Percentiles rank a stretch among this genome's conserved stretches.
Conservation (phyloP, 1,139 yeast genomes). For the Suhomyces atakaporum region DNA sequence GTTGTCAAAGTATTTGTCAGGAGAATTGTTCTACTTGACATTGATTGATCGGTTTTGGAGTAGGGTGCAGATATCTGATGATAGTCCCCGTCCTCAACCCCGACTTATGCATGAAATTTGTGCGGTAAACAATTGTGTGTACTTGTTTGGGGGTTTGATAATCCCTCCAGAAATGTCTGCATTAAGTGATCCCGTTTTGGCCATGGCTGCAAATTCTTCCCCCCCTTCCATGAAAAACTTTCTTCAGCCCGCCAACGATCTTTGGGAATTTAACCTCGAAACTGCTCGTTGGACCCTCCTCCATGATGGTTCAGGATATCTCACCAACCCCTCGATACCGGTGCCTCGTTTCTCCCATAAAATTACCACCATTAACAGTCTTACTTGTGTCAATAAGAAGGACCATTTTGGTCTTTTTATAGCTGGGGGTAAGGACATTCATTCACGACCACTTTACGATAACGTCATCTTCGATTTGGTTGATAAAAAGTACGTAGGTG, state of each 20-base stretch:
- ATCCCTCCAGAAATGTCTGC: constrained; percentile 20
- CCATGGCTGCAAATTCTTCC: too few relatives aligned
- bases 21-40: constrained; percentile 57
- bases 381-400: constrained; percentile 43
- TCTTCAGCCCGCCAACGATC: constrained; percentile 56
- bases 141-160: constrained; percentile 63
- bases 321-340: constrained; percentile 32
- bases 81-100: constrained; percentile 44
- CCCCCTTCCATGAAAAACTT: too few relatives aligned
- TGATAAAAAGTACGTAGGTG: constrained; percentile 45
- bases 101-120: constrained; percentile 62
- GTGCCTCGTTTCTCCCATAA: constrained; percentile 55
- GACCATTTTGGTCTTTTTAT: constrained; percentile 58
- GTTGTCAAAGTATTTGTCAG: constrained; percentile 51
- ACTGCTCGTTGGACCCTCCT: constrained; percentile 53
- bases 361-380: constrained; percentile 45
- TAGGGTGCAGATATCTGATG: constrained; percentile 28
- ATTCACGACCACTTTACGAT: constrained; percentile 42
- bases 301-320: constrained; percentile 37
- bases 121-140: constrained; percentile 50
- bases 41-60: constrained; percentile 61
- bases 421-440: constrained; percentile 59
- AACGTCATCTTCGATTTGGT: constrained; percentile 57
- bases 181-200: too few relatives aligned
- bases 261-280: constrained; percentile 65